These are phyloP conservation scores for Trypanosoma vivax DNA, from an alignment of 208 protist genomes.

Conservation along the genomic window DNA sequence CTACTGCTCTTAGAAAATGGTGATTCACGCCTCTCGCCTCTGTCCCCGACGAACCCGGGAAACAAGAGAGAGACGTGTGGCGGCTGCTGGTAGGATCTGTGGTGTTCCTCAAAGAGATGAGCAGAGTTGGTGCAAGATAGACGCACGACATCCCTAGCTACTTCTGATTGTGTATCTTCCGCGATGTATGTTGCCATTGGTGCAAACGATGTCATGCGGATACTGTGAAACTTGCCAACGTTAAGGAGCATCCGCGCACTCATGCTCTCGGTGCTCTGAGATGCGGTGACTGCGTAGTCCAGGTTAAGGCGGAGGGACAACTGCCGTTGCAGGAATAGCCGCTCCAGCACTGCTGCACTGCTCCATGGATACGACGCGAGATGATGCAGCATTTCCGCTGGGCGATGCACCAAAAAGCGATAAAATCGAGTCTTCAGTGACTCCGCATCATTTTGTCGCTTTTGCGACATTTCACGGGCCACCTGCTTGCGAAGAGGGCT, in stretches of 20 bases:
- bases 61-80: background rate
- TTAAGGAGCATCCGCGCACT: slow-evolving; percentile 17
- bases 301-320: slow-evolving; percentile 17
- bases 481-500: slow-evolving; percentile 19
- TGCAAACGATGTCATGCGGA: slow-evolving; percentile 24
- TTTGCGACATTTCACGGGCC: too few species aligned
- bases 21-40: background rate
- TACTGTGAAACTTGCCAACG: slow-evolving; percentile 15
- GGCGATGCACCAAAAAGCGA: background rate
- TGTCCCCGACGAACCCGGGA: background rate
- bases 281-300: background rate
- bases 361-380: slow-evolving; percentile 15
- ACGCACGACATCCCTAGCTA: background rate
- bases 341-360: slow-evolving; percentile 12
- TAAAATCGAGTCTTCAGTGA: background rate
- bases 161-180: too few species aligned
- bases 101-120: background rate
- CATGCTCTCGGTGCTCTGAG: background rate
- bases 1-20: background rate
- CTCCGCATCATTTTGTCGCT: background rate
- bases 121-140: slow-evolving; percentile 8
- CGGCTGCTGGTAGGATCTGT: background rate
- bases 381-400: background rate
- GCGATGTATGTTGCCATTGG: slow-evolving; percentile 1
- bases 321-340: slow-evolving; percentile 24